Percentiles rank a stretch among this genome's conserved stretches.
Evolutionary conservation across 106 monocot genomes (phyloP).

Genomic region (Platanthera zijinensis): DNA sequence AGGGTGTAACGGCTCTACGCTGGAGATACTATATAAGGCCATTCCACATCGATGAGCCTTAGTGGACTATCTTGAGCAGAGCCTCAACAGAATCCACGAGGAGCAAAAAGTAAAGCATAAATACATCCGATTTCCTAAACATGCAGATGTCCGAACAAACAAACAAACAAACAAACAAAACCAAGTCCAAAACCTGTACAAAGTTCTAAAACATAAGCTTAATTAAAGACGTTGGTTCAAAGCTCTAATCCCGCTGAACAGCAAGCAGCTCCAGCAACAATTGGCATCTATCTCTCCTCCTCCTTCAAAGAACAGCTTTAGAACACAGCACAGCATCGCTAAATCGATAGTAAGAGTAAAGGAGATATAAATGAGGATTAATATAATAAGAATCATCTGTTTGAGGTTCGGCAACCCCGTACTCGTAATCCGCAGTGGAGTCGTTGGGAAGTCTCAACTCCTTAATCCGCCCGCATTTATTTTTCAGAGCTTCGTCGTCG

Average conservation of each 20-base stretch:
- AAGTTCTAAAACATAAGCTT: background rate
- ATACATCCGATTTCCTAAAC: background rate
- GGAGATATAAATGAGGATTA: background rate
- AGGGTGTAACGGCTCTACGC: no score
- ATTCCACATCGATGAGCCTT: no score
- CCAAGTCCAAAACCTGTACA: background rate
- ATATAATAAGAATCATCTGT: no score
- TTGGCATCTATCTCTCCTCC: background rate
- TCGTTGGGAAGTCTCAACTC: constrained; percentile 8
- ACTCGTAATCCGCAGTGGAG: constrained; percentile 2
- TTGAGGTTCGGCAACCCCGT: background rate
- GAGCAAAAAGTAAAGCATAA: no score
- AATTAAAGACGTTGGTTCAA: background rate
- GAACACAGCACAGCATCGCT: background rate
- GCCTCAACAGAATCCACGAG: no score
- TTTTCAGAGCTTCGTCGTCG: constrained; percentile 9
- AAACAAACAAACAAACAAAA: background rate
- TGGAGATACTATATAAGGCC: no score
- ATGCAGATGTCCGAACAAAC: background rate
- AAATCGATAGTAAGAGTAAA: background rate
- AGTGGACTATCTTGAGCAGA: no score
- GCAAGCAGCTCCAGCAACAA: background rate
- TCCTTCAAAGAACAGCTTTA: background rate
- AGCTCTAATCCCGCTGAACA: background rate
- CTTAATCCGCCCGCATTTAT: constrained; percentile 2